Base-by-base conservation (phyloP, 495 filamentous ascomycete species). In the Diplogelasinospora grovesii region DNA sequence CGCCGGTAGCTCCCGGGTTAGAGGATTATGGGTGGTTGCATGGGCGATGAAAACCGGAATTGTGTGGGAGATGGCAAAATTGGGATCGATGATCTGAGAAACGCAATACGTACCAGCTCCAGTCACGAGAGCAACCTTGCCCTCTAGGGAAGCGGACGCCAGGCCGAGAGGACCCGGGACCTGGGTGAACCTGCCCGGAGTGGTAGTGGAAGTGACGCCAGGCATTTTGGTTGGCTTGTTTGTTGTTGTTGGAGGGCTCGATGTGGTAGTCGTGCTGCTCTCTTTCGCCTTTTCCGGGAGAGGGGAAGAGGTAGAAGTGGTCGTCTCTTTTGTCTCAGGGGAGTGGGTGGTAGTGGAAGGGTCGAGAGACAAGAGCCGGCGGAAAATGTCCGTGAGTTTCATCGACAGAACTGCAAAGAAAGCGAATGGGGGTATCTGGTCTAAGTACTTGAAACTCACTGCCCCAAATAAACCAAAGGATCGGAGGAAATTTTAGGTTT, bases 41-140 rank as follows among this genome's bases (percentile, higher is more conserved):
- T 19, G 7, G 16, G 8, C 10, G 9, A 24, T 37, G 35, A 20
- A 35, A 25, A n/a, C n/a, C n/a, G n/a, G n/a, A n/a, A n/a, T n/a
- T n/a, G n/a, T n/a, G n/a, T n/a, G n/a, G n/a, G n/a, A n/a, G 9
- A 9, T 8, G 23, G 13, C 10, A 29, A 8, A 39, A 3, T 32
- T 32, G 7, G 5, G 29, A 32, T 15, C 10, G n/a, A 5, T 8
- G n/a, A 5, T 32, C 5, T 1, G 14, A 33, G 25, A 1, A 5
- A 16, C 7, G n/a, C 30, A 14, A 3, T 9, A 63, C 58, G 5
- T 63, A 70, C 66, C 66, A 41, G 66, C 63, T 15, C 66, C 66
- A 2, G 66, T 71, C 1, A 71, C 66, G 3, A 71, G 57, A 14
- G 68, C 71, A 21, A 73, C 68, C 59, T 75, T 75, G 46, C 70